phyloP scores from a whole-genome alignment of 176 grass and related monocot genomes.

The Aegilops bicornis region DNA sequence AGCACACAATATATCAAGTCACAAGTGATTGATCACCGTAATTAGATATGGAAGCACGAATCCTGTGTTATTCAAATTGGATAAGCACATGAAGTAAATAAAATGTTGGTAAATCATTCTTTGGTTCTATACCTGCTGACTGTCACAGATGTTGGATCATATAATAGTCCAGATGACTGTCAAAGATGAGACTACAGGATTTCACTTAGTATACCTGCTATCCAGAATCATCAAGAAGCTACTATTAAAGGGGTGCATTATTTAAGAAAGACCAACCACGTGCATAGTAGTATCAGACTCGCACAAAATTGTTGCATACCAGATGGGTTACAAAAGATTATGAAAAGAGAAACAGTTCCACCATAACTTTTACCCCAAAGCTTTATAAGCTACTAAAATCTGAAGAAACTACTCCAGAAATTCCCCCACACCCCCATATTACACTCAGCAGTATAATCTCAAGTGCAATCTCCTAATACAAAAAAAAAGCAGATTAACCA shows the following conservation, averaged over 20 bases:
- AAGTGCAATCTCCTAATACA: conserved; percentile 8
- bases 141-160: no score
- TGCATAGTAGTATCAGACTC: background rate
- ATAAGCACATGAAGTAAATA: background rate
- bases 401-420: conserved; percentile 22
- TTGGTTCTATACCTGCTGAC: no score
- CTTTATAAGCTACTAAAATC: conserved; percentile 23
- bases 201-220: background rate
- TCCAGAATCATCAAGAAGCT: background rate
- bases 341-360: conserved; percentile 7
- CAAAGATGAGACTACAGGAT: background rate
- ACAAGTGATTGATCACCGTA: no score
- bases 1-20: background rate
- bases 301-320: conserved; percentile 20
- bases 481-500: background rate
- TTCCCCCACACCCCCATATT: background rate
- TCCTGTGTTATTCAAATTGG: background rate
- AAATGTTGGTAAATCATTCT: background rate
- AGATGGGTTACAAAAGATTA: background rate
- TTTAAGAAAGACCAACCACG: background rate
- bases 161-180: no score
- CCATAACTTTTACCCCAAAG: background rate
- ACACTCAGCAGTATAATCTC: conserved; percentile 1
- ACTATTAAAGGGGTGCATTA: background rate
- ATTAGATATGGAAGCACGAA: background rate